Evolutionary conservation across 768 basidiomycete genomes (phyloP).

Genomic region (Rhodotorula toruloides): DNA sequence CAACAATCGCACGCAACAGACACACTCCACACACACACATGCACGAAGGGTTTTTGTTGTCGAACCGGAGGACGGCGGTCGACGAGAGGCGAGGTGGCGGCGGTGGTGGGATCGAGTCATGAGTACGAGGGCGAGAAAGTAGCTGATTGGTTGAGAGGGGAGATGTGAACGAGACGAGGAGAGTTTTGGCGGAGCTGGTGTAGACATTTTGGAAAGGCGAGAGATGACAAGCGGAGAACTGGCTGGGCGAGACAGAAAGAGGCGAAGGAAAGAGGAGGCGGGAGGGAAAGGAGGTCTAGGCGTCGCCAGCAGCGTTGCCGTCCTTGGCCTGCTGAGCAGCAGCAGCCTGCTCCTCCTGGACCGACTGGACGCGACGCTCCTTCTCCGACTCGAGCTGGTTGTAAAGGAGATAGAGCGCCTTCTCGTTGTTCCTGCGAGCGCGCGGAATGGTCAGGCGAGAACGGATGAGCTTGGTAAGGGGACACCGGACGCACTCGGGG

Average conservation of each 20-base stretch:
- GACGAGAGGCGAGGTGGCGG: too few species aligned
- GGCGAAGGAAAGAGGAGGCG: background rate
- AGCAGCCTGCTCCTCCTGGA: slow-evolving; percentile 26
- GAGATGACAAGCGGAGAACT: too few species aligned
- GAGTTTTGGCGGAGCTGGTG: too few species aligned
- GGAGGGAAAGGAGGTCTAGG: background rate
- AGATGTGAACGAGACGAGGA: slow-evolving; percentile 15
- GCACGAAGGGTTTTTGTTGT: too few species aligned
- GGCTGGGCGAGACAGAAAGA: background rate
- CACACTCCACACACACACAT: too few species aligned
- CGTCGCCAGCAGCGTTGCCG: slow-evolving; percentile 5
- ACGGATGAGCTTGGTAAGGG: background rate
- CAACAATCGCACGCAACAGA: too few species aligned
- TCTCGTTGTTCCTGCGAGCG: slow-evolving; percentile 67
- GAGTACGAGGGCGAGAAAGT: too few species aligned
- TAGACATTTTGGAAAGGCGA: background rate
- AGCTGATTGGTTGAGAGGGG: too few species aligned
- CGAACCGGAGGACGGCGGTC: too few species aligned
- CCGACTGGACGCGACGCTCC: slow-evolving; percentile 40
- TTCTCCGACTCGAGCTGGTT: slow-evolving; percentile 71
- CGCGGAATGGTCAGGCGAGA: background rate
- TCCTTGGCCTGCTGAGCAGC: background rate
- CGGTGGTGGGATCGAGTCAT: too few species aligned
- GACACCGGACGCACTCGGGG: slow-evolving; percentile 47
- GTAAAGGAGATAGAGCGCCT: slow-evolving; percentile 93